Evolutionary conservation across 164 flowering plant genomes (phyloP), one percentile per base, ranked within the genome.

Genomic region (Piper longum): DNA sequence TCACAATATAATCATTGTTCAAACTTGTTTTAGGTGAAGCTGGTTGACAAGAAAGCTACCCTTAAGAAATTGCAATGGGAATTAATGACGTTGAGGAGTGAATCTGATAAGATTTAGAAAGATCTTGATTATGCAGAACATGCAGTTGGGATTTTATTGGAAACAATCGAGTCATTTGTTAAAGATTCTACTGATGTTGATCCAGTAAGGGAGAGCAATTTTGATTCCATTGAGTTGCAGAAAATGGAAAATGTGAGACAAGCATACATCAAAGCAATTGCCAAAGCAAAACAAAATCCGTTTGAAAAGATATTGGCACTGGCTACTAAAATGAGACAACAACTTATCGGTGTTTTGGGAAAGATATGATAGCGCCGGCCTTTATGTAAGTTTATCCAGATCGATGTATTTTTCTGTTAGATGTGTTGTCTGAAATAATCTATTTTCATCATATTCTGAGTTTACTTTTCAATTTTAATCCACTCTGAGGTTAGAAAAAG

Each of bases 1-100:
- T 48, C 8, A 2, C 43, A 7, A 60, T 60, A 18, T 61, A 19
- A 61, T 12, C 11, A 61, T 16, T 11, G 62, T 16, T 60, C 18
- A 40, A 4, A 43, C 45, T 60, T 18, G 13, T 59, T 16, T 3
- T 70, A 88, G 97, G 80, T 85, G 68, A 89, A 83, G 78, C 89
- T 93, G 60, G 99, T 95, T 56, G 95, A 88, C 76, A 90, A 72
- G 76, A 96, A 85, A 80, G 99, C 96, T 66, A 82, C 89, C 7
- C 69, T 90, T 36, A 96, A 93, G 65, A 93, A 88, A 71, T 64
- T 78, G 67, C 85, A 80, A 43, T 88, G 99, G 97, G 96, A 93
- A 73, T 86, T 85, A 65, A 77, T 72, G 82, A 81, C 84, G 60
- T 84, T 89, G 41, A 80, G 74, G 61, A 69, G 66, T 40, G 82